Conservation (phyloP, 1,284 basidiomycete genomes). For the Gomphus bonarii region DNA sequence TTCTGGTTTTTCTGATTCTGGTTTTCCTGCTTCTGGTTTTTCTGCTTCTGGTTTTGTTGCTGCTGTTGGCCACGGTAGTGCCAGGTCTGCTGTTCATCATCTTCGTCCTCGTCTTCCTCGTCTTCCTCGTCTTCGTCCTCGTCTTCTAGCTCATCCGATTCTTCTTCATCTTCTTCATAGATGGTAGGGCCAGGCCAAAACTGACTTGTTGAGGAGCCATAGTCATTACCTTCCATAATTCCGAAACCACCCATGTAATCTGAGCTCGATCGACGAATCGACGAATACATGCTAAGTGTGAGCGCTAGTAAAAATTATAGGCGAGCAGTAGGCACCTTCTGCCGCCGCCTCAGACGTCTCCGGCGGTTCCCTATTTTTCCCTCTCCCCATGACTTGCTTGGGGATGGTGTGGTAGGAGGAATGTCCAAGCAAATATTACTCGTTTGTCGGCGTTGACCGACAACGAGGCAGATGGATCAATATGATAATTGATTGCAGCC, state of each 20-base stretch:
- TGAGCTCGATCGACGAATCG: background rate
- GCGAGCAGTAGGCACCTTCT: background rate
- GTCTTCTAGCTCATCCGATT: slow-evolving; percentile 30
- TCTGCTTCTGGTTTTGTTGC: slow-evolving; percentile 13
- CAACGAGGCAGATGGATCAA: slow-evolving; percentile 9
- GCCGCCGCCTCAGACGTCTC: background rate
- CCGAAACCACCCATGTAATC: background rate
- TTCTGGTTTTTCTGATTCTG: slow-evolving; percentile 11
- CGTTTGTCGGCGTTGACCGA: background rate
- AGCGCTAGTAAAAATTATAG: background rate
- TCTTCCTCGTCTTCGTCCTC: slow-evolving; percentile 23
- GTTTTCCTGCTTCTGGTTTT: slow-evolving; percentile 17
- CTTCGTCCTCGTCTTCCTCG: slow-evolving; percentile 1
- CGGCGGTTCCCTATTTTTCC: background rate
- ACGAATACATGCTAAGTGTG: background rate
- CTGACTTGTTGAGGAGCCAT: too few relatives aligned
- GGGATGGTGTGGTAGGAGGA: background rate
- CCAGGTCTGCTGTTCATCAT: background rate
- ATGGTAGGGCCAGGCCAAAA: background rate
- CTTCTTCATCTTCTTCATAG: background rate
- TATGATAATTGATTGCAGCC: background rate
- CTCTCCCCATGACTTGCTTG: background rate
- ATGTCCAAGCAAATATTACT: background rate
- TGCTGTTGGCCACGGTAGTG: slow-evolving; percentile 4
- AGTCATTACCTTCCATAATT: background rate